These are phyloP conservation scores for Penicillium olsonii DNA, from an alignment of 2,329 filamentous ascomycete species.

Conservation along the genomic window DNA sequence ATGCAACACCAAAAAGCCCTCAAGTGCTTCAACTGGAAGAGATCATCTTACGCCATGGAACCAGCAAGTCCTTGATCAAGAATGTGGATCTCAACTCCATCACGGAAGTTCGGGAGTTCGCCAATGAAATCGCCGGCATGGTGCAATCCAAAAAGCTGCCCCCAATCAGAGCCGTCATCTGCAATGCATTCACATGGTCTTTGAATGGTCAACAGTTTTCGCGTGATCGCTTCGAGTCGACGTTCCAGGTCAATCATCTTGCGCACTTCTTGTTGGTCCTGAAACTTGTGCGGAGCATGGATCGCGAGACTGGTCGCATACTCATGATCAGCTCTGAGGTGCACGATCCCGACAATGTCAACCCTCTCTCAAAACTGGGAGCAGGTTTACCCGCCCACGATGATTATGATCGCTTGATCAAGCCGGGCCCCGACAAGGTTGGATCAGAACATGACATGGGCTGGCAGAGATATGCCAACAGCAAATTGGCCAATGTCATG, in stretches of 20 bases:
- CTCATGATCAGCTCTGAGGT: constrained; percentile 11
- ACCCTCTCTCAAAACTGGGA: constrained; percentile 4
- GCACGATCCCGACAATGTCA: constrained; percentile 8
- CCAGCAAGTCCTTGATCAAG: constrained; percentile 1
- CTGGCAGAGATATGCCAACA: constrained; percentile 11
- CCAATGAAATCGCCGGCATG: neutral
- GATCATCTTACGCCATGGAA: neutral
- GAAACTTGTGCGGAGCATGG: constrained; percentile 9
- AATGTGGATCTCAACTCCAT: constrained; percentile 1
- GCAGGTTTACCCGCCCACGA: neutral
- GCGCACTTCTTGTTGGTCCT: constrained; percentile 9
- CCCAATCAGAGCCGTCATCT: constrained; percentile 8
- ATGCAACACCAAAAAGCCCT: neutral
- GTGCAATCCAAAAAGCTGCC: constrained; percentile 4
- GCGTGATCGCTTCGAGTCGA: constrained; percentile 4
- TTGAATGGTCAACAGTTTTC: constrained; percentile 6
- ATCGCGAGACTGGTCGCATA: constrained; percentile 7
- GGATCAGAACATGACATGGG: constrained; percentile 13
- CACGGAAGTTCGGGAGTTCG: constrained; percentile 4
- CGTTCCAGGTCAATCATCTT: constrained; percentile 15
- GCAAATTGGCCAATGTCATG: constrained; percentile 15
- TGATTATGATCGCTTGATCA: constrained; percentile 3
- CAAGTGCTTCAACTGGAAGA: constrained; percentile 1
- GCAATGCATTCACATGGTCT: constrained; percentile 15
- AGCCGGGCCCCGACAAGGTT: neutral